Conservation (phyloP, 371 early-diverging fungal genomes). For the Mortierella sp. region DNA sequence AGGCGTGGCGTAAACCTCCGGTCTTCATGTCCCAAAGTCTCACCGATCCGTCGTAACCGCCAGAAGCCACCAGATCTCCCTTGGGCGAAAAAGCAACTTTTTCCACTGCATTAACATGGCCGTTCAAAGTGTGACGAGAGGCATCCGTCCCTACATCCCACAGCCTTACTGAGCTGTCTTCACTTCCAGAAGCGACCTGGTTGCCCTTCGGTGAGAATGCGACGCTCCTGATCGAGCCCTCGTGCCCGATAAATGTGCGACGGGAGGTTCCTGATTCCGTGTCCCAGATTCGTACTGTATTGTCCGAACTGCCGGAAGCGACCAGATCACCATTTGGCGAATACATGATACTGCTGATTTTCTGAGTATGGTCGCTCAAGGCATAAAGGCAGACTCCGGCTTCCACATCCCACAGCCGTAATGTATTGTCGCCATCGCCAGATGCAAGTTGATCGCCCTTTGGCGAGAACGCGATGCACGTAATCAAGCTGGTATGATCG, state of each 20-base stretch:
- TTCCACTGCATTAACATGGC: not conserved
- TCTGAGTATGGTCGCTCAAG: not conserved
- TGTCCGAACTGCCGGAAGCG: not conserved
- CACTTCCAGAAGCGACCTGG: not conserved
- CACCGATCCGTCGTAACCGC: not conserved
- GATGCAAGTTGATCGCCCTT: not conserved
- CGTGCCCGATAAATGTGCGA: not conserved
- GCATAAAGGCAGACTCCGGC: not conserved
- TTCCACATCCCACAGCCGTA: conserved; percentile 5
- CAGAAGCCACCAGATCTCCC: not conserved
- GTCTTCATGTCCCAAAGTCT: not conserved
- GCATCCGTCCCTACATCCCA: not conserved
- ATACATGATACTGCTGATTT: not conserved
- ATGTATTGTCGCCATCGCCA: not conserved
- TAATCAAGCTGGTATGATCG: not conserved
- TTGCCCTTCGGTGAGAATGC: not conserved
- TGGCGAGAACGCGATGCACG: not conserved
- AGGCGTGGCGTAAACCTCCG: not conserved
- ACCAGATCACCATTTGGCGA: not conserved
- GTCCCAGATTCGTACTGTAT: not conserved
- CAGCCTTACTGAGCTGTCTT: not conserved
- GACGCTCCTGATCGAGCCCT: not conserved
- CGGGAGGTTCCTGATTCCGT: not conserved
- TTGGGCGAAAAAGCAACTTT: not conserved
- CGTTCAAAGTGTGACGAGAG: not conserved